Conservation (phyloP, 1,284 basidiomycete genomes). For the Athelia sp. region DNA sequence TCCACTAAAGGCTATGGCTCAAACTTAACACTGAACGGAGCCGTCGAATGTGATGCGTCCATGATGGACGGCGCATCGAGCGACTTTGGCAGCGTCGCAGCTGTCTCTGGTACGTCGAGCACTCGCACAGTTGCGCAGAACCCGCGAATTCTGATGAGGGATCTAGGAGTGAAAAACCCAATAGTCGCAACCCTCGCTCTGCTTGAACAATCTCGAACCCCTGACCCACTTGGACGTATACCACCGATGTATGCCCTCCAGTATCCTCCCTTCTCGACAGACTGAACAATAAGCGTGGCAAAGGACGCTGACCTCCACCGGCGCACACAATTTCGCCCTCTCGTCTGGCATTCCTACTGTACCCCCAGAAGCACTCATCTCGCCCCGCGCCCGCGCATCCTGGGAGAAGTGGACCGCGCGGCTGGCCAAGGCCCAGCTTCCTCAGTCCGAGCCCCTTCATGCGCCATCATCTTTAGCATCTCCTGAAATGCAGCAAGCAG, state of each 20-base stretch:
- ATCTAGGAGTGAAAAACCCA: slow-evolving; percentile 60
- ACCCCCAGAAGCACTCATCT: slow-evolving; percentile 39
- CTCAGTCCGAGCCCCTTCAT: no score
- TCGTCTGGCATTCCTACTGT: slow-evolving; percentile 26
- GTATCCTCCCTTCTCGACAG: slow-evolving; percentile 1
- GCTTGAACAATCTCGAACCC: slow-evolving; percentile 43
- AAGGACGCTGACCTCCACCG: slow-evolving; percentile 45
- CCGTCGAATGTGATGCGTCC: slow-evolving; percentile 74
- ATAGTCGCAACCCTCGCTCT: slow-evolving; percentile 52
- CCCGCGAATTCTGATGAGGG: neutral
- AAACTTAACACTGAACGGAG: slow-evolving; percentile 63
- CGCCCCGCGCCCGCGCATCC: slow-evolving; percentile 40
- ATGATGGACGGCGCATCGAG: slow-evolving; percentile 53
- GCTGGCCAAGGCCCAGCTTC: no score
- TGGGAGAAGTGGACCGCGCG: slow-evolving; percentile 59
- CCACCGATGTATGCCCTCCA: slow-evolving; percentile 50
- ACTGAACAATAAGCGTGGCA: slow-evolving; percentile 24
- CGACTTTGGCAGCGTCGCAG: slow-evolving; percentile 66
- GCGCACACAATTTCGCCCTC: slow-evolving; percentile 46
- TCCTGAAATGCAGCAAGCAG: slow-evolving; percentile 6
- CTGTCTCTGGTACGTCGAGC: slow-evolving; percentile 57
- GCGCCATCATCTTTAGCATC: no score
- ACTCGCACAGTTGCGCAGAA: neutral
- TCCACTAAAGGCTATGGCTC: slow-evolving; percentile 56
- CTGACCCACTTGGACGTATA: slow-evolving; percentile 56